These are phyloP conservation scores for Bassia scoparia DNA, from an alignment of 148 eudicot genomes.

Conservation along the genomic window DNA sequence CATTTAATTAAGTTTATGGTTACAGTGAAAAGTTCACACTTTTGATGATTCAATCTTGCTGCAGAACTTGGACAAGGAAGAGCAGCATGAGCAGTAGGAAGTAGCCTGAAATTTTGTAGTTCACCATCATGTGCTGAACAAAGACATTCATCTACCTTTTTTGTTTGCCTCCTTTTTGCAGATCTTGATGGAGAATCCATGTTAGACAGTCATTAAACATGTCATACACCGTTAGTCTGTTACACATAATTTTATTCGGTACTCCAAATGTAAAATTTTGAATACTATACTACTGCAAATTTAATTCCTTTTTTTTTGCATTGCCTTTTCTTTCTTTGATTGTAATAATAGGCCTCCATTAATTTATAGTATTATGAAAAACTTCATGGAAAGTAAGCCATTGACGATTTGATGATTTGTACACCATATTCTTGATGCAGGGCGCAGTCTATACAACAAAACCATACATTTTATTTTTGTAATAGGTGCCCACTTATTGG, in stretches of 20 bases:
- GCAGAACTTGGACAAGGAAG: constrained; percentile 41
- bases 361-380: background rate
- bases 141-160: background rate
- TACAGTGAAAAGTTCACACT: background rate
- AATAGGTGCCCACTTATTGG: too few relatives aligned
- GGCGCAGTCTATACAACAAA: too few relatives aligned
- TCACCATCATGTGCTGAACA: background rate
- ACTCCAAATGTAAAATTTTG: background rate
- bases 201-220: background rate
- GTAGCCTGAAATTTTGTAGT: constrained; percentile 19
- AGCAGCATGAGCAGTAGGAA: constrained; percentile 25
- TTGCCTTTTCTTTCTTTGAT: background rate
- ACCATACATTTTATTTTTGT: too few relatives aligned
- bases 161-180: background rate
- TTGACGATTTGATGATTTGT: too few relatives aligned
- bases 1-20: background rate
- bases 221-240: too few relatives aligned
- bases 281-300: background rate
- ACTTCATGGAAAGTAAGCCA: background rate
- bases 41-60: background rate
- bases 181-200: background rate
- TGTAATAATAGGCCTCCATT: background rate
- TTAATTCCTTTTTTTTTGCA: background rate
- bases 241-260: too few relatives aligned
- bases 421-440: too few relatives aligned